Evolutionary conservation across 768 basidiomycete species (phyloP).

Genomic region (Podaxis mareebaensis): DNA sequence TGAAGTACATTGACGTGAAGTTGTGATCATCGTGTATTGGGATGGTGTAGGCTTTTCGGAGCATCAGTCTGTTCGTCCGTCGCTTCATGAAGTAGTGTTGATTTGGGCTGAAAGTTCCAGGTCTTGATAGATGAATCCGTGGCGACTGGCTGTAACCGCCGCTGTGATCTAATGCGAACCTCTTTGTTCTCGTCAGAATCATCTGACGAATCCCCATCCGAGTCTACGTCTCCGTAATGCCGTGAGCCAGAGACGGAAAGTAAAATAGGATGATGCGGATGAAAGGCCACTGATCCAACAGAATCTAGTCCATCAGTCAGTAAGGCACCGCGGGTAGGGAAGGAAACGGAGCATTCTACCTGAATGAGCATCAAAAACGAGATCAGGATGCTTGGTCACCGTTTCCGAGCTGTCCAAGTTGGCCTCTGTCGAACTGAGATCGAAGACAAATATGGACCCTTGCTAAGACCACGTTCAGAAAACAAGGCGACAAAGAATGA

Average conservation of each 20-base stretch:
- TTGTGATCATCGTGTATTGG: no score
- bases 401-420: conserved; percentile 17
- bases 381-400: conserved; percentile 23
- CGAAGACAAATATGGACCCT: conserved; percentile 63
- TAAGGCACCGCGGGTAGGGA: not conserved
- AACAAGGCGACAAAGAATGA: not conserved
- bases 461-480: conserved; percentile 34
- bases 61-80: no score
- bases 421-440: conserved; percentile 31
- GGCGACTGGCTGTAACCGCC: conserved; percentile 26
- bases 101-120: conserved; percentile 27
- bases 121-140: conserved; percentile 35
- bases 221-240: conserved; percentile 44
- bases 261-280: conserved; percentile 59
- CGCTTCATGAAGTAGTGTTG: not conserved
- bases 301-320: conserved; percentile 49
- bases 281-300: conserved; percentile 71
- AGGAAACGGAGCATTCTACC: conserved; percentile 36
- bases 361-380: conserved; percentile 53
- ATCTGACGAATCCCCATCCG: conserved; percentile 25
- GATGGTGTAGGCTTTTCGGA: no score
- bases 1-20: no score
- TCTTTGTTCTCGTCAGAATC: conserved; percentile 11
- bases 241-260: conserved; percentile 78
- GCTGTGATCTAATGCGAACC: not conserved